A percentile compares a stretch with the other conserved stretches of the same genome.
These are phyloP conservation scores for Aspergillus conjunctus DNA, from an alignment of 495 filamentous ascomycete species.

Conservation along the genomic window DNA sequence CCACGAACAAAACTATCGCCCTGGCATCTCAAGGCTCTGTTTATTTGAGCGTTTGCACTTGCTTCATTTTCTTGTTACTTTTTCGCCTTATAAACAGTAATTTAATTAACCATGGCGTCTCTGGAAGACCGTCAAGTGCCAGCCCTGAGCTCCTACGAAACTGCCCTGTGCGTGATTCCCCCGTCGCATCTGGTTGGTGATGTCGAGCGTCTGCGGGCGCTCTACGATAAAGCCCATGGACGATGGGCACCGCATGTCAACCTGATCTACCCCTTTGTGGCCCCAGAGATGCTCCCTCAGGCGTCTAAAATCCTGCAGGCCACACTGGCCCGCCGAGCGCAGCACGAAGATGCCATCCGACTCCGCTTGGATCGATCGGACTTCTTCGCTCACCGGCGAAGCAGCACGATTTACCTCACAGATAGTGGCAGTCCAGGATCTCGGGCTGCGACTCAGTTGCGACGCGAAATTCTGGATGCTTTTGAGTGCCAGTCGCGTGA, in stretches of 20 bases:
- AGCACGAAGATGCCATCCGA: neutral
- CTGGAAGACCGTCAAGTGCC: neutral
- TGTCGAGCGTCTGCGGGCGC: neutral
- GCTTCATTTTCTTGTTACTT: too few relatives aligned
- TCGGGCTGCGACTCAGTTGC: neutral
- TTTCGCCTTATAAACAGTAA: too few relatives aligned
- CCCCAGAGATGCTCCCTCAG: neutral
- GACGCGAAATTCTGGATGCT: neutral
- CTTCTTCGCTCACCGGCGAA: slow-evolving; percentile 2
- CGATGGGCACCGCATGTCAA: slow-evolving; percentile 10
- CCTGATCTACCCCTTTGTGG: slow-evolving; percentile 10
- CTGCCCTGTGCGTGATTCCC: slow-evolving; percentile 2
- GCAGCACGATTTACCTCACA: neutral
- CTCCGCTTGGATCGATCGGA: slow-evolving; percentile 1
- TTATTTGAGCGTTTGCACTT: too few relatives aligned
- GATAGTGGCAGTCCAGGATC: neutral
- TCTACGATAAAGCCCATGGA: slow-evolving; percentile 10
- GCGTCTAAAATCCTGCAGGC: neutral
- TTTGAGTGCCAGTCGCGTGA: neutral
- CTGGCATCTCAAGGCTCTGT: too few relatives aligned
- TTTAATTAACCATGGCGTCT: too few relatives aligned
- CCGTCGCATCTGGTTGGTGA: neutral
- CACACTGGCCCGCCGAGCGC: neutral
- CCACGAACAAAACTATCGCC: too few relatives aligned
- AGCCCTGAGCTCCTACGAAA: neutral